Percentiles rank a stretch among this genome's conserved stretches.
Conservation (phyloP, 257 asterid species). For the Solanum chmielewskii region DNA sequence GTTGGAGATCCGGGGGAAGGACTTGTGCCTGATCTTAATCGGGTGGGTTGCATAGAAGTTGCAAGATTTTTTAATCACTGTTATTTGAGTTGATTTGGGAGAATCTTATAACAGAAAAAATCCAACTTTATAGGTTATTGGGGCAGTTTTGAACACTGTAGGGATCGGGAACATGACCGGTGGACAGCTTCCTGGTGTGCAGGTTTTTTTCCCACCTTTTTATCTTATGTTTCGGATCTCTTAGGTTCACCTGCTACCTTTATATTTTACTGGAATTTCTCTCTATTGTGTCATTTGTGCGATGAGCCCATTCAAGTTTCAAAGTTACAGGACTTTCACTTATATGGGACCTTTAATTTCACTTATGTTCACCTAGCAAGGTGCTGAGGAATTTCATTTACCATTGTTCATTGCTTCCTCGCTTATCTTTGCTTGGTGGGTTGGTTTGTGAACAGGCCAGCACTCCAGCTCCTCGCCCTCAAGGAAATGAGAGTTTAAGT, state of each 20-base stretch:
- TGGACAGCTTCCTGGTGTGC: slow-evolving; percentile 50
- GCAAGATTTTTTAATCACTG: background rate
- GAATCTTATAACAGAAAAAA: background rate
- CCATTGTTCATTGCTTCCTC: background rate
- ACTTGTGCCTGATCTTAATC: slow-evolving; percentile 55
- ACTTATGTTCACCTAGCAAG: background rate
- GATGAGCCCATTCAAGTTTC: background rate
- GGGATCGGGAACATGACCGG: slow-evolving; percentile 60
- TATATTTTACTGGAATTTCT: background rate
- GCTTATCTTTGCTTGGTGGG: background rate
- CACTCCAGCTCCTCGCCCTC: slow-evolving; percentile 21
- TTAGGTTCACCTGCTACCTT: background rate
- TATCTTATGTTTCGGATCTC: background rate
- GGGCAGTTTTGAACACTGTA: slow-evolving; percentile 72
- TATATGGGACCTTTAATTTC: background rate
- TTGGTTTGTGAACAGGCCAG: slow-evolving; percentile 7
- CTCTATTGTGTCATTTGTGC: background rate
- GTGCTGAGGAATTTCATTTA: background rate
- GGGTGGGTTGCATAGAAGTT: slow-evolving; percentile 35
- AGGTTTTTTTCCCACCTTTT: slow-evolving; percentile 25
- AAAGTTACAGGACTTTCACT: background rate
- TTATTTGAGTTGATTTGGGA: background rate
- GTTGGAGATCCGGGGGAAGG: slow-evolving; percentile 82
- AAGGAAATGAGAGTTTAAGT: slow-evolving; percentile 47
- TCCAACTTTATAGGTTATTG: slow-evolving; percentile 50